A percentile compares a stretch with the other conserved stretches of the same genome.
Conservation (phyloP, 345 rosid genomes). For the Lepidium africanum region DNA sequence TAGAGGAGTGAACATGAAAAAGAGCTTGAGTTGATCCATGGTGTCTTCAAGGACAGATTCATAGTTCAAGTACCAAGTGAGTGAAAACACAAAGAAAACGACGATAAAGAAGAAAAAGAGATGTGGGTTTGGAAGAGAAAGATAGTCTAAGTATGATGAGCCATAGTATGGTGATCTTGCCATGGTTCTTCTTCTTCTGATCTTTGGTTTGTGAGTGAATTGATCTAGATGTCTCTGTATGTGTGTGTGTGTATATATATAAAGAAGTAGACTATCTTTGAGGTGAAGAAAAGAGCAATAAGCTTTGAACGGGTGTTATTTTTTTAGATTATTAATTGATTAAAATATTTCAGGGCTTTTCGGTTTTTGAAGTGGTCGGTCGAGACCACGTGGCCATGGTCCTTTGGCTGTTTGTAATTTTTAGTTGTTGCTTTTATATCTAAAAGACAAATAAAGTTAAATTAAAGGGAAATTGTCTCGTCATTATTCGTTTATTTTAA, state of each 20-base stretch:
- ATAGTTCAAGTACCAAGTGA: slow-evolving; percentile 51
- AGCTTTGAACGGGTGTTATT: slow-evolving; percentile 1
- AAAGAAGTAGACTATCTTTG: slow-evolving; percentile 12
- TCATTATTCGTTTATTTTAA: neutral
- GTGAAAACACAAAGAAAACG: slow-evolving; percentile 30
- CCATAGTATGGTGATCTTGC: slow-evolving; percentile 31
- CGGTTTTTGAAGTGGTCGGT: slow-evolving; percentile 24
- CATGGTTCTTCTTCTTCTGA: slow-evolving; percentile 15
- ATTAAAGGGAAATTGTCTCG: neutral
- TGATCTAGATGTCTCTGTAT: slow-evolving; percentile 2
- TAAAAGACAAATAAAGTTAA: slow-evolving; percentile 16
- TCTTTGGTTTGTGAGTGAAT: slow-evolving; percentile 10
- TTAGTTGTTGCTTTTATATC: slow-evolving; percentile 11
- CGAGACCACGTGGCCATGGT: slow-evolving; percentile 29
- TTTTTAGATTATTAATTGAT: neutral
- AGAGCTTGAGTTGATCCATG: slow-evolving; percentile 36
- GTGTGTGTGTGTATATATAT: neutral
- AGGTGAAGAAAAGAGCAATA: slow-evolving; percentile 10
- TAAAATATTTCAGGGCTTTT: slow-evolving; percentile 11
- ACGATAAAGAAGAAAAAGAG: slow-evolving; percentile 41
- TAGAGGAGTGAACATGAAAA: slow-evolving; percentile 38
- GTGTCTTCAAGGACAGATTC: slow-evolving; percentile 44
- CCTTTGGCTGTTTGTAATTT: slow-evolving; percentile 11
- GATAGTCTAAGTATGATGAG: slow-evolving; percentile 28
- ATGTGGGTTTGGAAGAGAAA: slow-evolving; percentile 34